A percentile compares a stretch with the other conserved stretches of the same genome.
phyloP scores from a whole-genome alignment of 1,139 yeast genomes.

The Taphrina betulina region DNA sequence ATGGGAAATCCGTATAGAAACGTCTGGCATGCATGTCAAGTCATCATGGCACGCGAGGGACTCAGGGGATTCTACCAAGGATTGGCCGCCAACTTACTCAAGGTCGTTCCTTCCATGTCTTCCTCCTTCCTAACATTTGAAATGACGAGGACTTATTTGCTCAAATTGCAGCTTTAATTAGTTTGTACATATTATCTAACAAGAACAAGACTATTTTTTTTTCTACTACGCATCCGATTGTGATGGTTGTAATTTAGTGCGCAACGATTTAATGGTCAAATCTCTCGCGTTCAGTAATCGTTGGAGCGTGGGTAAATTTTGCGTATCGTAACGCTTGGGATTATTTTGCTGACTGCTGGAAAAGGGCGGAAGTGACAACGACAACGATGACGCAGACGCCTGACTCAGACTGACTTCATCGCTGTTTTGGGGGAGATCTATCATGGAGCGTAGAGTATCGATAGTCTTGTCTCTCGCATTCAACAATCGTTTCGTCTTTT shows the following conservation, averaged over 20 bases:
- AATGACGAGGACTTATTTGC: constrained; percentile 31
- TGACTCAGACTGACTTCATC: neutral
- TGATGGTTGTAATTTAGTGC: too few relatives aligned
- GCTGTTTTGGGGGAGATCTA: too few relatives aligned
- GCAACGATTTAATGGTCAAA: neutral
- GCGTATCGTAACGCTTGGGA: too few relatives aligned
- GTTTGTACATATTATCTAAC: too few relatives aligned
- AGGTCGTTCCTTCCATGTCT: constrained; percentile 93
- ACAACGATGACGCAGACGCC: too few relatives aligned
- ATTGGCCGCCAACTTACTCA: constrained; percentile 79
- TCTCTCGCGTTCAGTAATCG: constrained; percentile 2
- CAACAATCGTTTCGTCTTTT: constrained; percentile 2
- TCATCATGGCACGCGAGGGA: constrained; percentile 55
- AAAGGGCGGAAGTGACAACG: too few relatives aligned
- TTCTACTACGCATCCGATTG: too few relatives aligned
- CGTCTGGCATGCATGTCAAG: constrained; percentile 62
- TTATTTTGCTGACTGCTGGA: too few relatives aligned
- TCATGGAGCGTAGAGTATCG: too few relatives aligned
- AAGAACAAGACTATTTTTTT: too few relatives aligned
- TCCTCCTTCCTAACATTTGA: constrained; percentile 90
- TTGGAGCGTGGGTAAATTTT: neutral
- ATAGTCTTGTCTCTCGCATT: constrained; percentile 23
- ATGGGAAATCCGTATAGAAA: constrained; percentile 65
- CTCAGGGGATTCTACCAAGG: constrained; percentile 80
- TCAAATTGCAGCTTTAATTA: neutral